These are phyloP conservation scores for Lachnellula suecica DNA, from an alignment of 2,329 filamentous ascomycete genomes.

Conservation along the genomic window DNA sequence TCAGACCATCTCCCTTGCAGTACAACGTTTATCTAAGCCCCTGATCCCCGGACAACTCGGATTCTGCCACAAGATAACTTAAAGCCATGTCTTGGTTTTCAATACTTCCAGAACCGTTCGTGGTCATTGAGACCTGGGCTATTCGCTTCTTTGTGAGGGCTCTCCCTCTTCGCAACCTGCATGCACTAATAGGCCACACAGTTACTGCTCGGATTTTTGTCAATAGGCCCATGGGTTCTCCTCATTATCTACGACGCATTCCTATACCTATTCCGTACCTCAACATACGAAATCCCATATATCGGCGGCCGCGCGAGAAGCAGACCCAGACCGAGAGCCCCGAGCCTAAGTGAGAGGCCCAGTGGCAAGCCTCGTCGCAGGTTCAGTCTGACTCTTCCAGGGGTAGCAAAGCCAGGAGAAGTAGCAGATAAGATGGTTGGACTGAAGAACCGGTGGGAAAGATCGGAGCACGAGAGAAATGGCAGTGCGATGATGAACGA, in stretches of 20 bases:
- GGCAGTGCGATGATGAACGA: slow-evolving; percentile 20
- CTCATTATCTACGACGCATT: slow-evolving; percentile 63
- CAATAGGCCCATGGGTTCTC: slow-evolving; percentile 61
- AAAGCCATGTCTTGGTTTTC: slow-evolving; percentile 61
- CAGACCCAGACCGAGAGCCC: slow-evolving; percentile 57
- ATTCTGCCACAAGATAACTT: neutral
- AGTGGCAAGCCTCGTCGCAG: slow-evolving; percentile 43
- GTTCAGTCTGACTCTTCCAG: slow-evolving; percentile 26
- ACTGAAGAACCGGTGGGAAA: slow-evolving; percentile 21
- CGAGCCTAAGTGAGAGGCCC: slow-evolving; percentile 58
- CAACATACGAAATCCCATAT: slow-evolving; percentile 57
- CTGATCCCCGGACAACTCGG: slow-evolving; percentile 22
- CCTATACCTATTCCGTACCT: slow-evolving; percentile 59
- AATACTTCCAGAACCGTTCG: slow-evolving; percentile 58
- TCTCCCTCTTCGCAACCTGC: neutral
- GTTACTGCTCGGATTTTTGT: slow-evolving; percentile 59
- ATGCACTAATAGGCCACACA: slow-evolving; percentile 34
- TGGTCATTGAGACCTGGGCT: slow-evolving; percentile 60
- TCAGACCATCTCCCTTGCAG: neutral
- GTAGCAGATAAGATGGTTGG: slow-evolving; percentile 5
- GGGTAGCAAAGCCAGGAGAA: slow-evolving; percentile 8
- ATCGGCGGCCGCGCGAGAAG: slow-evolving; percentile 61
- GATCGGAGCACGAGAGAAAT: slow-evolving; percentile 15
- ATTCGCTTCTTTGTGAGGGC: slow-evolving; percentile 58
- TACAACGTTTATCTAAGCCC: neutral